phyloP scores from a whole-genome alignment of 768 basidiomycete species.

The Boletus edulis region DNA sequence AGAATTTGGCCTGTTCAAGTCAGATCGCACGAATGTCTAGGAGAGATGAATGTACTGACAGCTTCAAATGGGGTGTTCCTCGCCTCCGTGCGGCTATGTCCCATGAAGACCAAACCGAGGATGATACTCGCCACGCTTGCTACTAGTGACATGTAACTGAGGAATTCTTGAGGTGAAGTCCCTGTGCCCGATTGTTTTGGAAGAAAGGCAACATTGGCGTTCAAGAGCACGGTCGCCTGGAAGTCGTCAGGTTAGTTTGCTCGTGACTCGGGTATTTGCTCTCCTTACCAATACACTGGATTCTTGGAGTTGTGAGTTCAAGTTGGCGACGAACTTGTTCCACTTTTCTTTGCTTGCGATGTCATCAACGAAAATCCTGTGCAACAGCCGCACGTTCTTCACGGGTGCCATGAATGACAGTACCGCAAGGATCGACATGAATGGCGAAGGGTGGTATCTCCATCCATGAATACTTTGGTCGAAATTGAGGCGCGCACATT shows the following conservation, averaged over 20 bases:
- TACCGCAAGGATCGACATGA: conserved; percentile 41
- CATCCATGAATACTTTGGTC: conserved; percentile 32
- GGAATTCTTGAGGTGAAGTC: conserved; percentile 32
- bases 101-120: conserved; percentile 38
- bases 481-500: conserved; percentile 39
- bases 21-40: conserved; percentile 23
- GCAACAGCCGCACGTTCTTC: conserved; percentile 42
- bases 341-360: conserved; percentile 41
- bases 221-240: conserved; percentile 52
- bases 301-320: conserved; percentile 50
- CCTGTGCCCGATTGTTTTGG: conserved; percentile 43
- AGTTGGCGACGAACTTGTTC: conserved; percentile 41
- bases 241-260: background rate
- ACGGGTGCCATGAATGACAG: conserved; percentile 52
- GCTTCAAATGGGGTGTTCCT: conserved; percentile 31
- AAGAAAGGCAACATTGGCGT: conserved; percentile 58
- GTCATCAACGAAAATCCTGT: conserved; percentile 49
- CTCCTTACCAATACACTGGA: conserved; percentile 50
- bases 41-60: conserved; percentile 29
- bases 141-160: conserved; percentile 44
- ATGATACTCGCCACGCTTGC: conserved; percentile 39
- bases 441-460: conserved; percentile 29
- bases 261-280: conserved; percentile 30
- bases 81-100: conserved; percentile 37
- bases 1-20: conserved; percentile 12